phyloP scores from a whole-genome alignment of 1,284 basidiomycete genomes.

The Tausonia pullulans region DNA sequence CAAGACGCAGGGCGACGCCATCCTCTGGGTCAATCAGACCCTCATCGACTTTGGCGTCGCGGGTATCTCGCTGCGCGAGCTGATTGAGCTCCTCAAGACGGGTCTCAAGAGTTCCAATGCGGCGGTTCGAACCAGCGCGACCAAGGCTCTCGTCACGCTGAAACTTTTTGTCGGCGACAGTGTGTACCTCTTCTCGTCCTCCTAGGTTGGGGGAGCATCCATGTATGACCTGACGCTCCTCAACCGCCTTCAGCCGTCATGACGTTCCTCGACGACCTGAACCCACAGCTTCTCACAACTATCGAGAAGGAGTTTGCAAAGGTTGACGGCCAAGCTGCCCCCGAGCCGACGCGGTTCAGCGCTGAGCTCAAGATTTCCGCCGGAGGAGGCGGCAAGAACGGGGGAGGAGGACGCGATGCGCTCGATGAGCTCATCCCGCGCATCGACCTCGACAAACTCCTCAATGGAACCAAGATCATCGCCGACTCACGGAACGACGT shows the following conservation, averaged over 20 bases:
- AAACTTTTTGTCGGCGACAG: constrained; percentile 83
- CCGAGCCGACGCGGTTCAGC: constrained; percentile 66
- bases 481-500: constrained; percentile 77
- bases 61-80: constrained; percentile 66
- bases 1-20: constrained; percentile 86
- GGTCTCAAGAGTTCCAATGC: constrained; percentile 91
- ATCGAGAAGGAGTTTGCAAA: constrained; percentile 92
- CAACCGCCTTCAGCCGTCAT: constrained; percentile 54
- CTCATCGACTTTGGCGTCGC: constrained; percentile 87
- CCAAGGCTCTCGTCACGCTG: constrained; percentile 81
- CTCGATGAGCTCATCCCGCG: constrained; percentile 91
- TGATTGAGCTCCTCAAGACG: constrained; percentile 84
- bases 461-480: constrained; percentile 74
- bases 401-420: constrained; percentile 48
- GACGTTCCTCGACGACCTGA: constrained; percentile 85
- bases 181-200: constrained; percentile 35
- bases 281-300: constrained; percentile 83
- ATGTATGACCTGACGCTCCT: not conserved
- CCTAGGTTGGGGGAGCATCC: not conserved
- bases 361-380: constrained; percentile 53
- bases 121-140: constrained; percentile 86
- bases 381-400: constrained; percentile 23
- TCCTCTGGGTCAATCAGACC: constrained; percentile 79
- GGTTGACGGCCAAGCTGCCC: constrained; percentile 64
- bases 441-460: constrained; percentile 78